phyloP scores from a whole-genome alignment of 2,329 filamentous ascomycete genomes.

The Botrytis elliptica region DNA sequence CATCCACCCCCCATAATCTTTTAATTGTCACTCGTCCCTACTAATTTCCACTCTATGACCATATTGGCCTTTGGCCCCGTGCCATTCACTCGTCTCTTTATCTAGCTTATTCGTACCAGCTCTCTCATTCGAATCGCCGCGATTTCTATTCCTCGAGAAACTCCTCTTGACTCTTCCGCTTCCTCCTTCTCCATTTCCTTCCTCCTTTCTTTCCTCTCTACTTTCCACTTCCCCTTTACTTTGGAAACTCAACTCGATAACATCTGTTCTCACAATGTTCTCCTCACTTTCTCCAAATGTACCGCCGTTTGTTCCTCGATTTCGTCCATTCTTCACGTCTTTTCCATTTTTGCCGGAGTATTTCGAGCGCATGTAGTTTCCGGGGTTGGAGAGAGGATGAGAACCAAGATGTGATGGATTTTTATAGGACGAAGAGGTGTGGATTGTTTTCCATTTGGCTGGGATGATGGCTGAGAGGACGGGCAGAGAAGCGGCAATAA shows the following conservation, averaged over 20 bases:
- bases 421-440: background rate
- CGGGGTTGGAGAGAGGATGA: background rate
- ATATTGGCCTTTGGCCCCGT: background rate
- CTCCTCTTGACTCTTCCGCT: background rate
- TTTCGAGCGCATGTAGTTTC: background rate
- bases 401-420: background rate
- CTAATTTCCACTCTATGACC: conserved; percentile 11
- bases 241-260: conserved; percentile 25
- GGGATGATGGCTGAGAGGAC: conserved; percentile 37
- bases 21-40: background rate
- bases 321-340: background rate
- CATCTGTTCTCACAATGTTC: conserved; percentile 28
- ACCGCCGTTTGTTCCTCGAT: background rate
- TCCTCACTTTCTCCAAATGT: conserved; percentile 24
- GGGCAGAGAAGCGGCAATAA: conserved; percentile 40
- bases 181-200: background rate
- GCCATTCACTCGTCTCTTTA: background rate
- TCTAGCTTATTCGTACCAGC: background rate
- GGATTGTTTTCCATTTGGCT: conserved; percentile 22
- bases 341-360: too few species aligned
- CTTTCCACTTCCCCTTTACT: conserved; percentile 16
- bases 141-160: background rate
- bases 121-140: background rate
- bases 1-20: background rate
- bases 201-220: background rate